Percentiles rank a stretch among this genome's conserved stretches.
Evolutionary conservation across 345 rosid species (phyloP).

Genomic region (Combretum micranthum): DNA sequence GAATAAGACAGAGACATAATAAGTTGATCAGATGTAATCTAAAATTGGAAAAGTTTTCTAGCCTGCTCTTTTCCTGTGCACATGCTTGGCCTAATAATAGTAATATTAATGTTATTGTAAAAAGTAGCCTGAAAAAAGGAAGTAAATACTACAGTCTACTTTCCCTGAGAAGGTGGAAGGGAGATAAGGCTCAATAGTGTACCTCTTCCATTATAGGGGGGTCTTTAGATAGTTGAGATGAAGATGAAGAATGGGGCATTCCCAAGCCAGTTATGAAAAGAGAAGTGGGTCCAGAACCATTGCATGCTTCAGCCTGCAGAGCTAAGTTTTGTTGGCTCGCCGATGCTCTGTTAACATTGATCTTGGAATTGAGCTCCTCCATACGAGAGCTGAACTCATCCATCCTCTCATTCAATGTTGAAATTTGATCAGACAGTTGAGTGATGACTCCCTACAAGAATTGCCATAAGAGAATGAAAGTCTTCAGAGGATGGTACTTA

Average conservation of each 20-base stretch:
- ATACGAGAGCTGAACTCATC: slow-evolving; percentile 83
- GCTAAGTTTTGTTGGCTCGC: slow-evolving; percentile 77
- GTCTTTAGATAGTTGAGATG: slow-evolving; percentile 81
- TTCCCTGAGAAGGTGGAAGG: background rate
- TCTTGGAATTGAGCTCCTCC: slow-evolving; percentile 79
- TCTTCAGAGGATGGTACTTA: background rate
- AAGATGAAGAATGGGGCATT: slow-evolving; percentile 69
- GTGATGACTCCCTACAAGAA: slow-evolving; percentile 61
- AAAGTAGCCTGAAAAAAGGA: no score
- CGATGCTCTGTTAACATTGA: slow-evolving; percentile 42
- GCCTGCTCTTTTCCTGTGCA: no score
- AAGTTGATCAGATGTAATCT: no score
- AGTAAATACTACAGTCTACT: background rate
- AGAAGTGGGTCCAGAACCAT: slow-evolving; percentile 67
- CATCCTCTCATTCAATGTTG: slow-evolving; percentile 94
- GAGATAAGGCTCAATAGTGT: slow-evolving; percentile 9
- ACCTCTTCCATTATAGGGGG: slow-evolving; percentile 92
- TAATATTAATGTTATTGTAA: no score
- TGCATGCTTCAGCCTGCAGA: slow-evolving; percentile 63
- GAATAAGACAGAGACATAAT: no score
- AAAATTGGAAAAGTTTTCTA: no score
- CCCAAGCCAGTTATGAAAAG: slow-evolving; percentile 43
- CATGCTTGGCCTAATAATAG: no score
- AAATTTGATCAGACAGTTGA: slow-evolving; percentile 93
- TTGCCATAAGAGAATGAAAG: background rate